phyloP scores from a whole-genome alignment of 805 yeast genomes.

The Vanderwaltozyma verrucispora region DNA sequence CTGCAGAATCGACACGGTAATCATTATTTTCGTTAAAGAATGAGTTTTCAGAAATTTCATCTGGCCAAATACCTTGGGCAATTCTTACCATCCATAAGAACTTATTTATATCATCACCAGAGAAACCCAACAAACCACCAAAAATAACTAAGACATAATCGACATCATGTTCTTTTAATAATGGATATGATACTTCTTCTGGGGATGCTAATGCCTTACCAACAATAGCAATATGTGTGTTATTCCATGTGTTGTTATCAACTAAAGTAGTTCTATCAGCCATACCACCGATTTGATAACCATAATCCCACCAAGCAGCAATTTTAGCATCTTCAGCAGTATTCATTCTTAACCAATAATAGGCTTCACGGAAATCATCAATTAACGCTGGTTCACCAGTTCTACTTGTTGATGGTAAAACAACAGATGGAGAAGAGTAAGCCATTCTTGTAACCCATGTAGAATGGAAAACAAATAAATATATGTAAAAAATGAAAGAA shows the following conservation, averaged over 20 bases:
- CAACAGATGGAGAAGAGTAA: constrained; percentile 96
- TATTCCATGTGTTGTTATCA: constrained; percentile 98
- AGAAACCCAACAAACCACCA: constrained; percentile 88
- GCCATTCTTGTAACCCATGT: constrained; percentile 96
- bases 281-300: constrained; percentile 99
- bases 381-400: constrained; percentile 81
- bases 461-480: constrained; percentile 82
- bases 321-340: constrained; percentile 92
- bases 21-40: constrained; percentile 82
- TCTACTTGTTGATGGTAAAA: constrained; percentile 64
- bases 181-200: constrained; percentile 82
- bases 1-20: constrained; percentile 73
- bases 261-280: constrained; percentile 98
- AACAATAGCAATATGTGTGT: constrained; percentile 97
- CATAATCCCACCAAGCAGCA: constrained; percentile 99
- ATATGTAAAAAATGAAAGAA: constrained; percentile 64
- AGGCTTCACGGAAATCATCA: constrained; percentile 98
- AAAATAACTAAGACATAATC: constrained; percentile 89
- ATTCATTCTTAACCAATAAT: constrained; percentile 97
- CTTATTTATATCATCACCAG: constrained; percentile 95
- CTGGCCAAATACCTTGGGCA: constrained; percentile 99
- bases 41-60: constrained; percentile 80
- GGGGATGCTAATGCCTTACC: constrained; percentile 94
- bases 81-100: constrained; percentile 98
- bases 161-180: constrained; percentile 83